These are phyloP conservation scores for Amoebophrya sp. DNA, from an alignment of 169 alveolate species.

Conservation along the genomic window DNA sequence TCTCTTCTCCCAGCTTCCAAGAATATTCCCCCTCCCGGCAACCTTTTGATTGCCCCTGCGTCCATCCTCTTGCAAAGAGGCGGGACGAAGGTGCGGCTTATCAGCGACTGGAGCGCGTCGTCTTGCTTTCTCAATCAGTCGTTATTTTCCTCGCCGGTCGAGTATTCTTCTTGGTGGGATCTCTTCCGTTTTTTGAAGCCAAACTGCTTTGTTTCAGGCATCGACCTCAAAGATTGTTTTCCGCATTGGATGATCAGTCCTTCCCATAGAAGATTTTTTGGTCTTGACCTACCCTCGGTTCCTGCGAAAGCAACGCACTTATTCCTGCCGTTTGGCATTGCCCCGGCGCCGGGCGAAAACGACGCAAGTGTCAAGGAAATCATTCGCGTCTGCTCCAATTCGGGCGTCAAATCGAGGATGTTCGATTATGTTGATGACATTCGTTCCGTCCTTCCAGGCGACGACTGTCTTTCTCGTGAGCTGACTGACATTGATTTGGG, in stretches of 20 bases:
- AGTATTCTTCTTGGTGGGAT: neutral
- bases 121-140: neutral
- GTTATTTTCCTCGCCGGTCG: neutral
- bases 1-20: neutral
- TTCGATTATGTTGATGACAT: neutral
- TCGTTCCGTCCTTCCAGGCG: neutral
- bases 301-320: neutral
- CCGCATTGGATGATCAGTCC: neutral
- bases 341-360: neutral
- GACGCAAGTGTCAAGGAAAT: no score
- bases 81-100: neutral
- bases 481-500: neutral
- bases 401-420: no score
- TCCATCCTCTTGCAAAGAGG: neutral
- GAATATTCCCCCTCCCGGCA: neutral
- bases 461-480: neutral
- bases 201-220: neutral
- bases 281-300: neutral
- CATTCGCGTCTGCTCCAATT: no score
- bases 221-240: neutral
- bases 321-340: neutral
- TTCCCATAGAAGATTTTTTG: neutral
- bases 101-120: neutral
- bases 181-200: neutral
- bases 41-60: neutral